Evolutionary conservation across 2,329 filamentous ascomycete species (phyloP).

Genomic region (Microdochium nivale): DNA sequence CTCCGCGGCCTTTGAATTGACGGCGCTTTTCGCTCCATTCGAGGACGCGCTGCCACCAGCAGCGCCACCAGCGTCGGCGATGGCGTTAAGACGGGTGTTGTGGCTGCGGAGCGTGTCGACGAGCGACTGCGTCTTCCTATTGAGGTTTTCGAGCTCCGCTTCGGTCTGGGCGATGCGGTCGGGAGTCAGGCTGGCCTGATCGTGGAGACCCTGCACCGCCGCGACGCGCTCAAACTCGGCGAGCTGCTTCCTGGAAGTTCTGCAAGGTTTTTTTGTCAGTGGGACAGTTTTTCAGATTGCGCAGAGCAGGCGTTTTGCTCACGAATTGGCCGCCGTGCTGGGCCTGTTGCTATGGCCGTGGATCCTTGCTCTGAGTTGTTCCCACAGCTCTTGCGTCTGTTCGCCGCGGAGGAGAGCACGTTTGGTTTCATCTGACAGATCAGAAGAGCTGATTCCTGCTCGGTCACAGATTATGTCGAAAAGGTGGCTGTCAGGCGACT

Average conservation of each 20-base stretch:
- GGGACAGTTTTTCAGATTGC: too few species aligned
- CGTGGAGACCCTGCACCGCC: background rate
- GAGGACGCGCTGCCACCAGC: background rate
- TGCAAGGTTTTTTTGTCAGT: too few species aligned
- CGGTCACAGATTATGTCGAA: background rate
- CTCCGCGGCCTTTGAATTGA: background rate
- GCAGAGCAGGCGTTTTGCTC: background rate
- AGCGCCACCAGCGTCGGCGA: background rate
- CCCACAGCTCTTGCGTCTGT: background rate
- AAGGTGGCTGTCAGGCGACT: background rate
- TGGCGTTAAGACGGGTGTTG: background rate
- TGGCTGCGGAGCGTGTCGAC: background rate
- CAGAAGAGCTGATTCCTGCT: background rate
- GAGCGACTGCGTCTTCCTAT: background rate
- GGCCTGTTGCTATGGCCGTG: background rate
- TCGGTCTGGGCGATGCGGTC: background rate
- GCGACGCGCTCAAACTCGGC: background rate
- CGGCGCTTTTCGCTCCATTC: background rate
- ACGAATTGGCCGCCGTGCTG: background rate
- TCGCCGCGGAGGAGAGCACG: background rate
- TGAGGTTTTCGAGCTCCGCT: background rate
- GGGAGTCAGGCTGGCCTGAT: background rate
- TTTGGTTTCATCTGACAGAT: background rate
- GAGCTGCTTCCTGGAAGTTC: background rate
- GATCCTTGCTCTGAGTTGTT: background rate